Evolutionary conservation across 1,139 yeast genomes (phyloP), one percentile per base, ranked within the genome.

Genomic region (Pneumocystis oryctolagi): DNA sequence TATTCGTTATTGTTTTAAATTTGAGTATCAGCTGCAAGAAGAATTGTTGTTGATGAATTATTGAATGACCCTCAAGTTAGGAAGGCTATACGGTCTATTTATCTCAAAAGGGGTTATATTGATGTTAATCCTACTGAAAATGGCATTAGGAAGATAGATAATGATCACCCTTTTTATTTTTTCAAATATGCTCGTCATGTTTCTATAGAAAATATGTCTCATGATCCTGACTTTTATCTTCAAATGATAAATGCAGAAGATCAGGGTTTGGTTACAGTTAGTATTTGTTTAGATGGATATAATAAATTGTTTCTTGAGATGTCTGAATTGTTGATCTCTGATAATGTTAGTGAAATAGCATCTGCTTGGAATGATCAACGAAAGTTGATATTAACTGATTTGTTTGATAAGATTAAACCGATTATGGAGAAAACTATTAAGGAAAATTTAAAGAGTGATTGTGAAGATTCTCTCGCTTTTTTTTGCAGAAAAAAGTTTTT

Each of bases 241-340:
- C 82, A 95, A 70, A 92, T 92, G 96, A 76, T 90, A 62, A 90
- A 87, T 71, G 98, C 98, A 1, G 98, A 92, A 72, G 74, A 73
- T 69, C 82, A 75, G 81, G 95, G 75, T 73, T 72, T 82, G 62
- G 75, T 82, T 61, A 75, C 72, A 59, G 76, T 82, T 9, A 78
- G 79, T 66, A 75, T 79, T 66, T 75, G 77, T 2, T 74, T 79
- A 62, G 62, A 62, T 32, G 62, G 66, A 16, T 63, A 63, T 25
- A 68, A 67, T 12, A 57, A 61, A 18, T 74, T 80, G 63, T 75
- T 81, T 62, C 80, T 78, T 61, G 80, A 79, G 64, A 70, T 83
- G 61, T 78, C 79, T 65, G 80, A 83, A 66, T 80, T 80, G 65
- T 82, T 84, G 68, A 77, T 88, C 70, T 83, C 84, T 62, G 96